A percentile compares a stretch with the other conserved stretches of the same genome.
Evolutionary conservation across 163 green algal genomes (phyloP).

Genomic region (Prototheca cutis): DNA sequence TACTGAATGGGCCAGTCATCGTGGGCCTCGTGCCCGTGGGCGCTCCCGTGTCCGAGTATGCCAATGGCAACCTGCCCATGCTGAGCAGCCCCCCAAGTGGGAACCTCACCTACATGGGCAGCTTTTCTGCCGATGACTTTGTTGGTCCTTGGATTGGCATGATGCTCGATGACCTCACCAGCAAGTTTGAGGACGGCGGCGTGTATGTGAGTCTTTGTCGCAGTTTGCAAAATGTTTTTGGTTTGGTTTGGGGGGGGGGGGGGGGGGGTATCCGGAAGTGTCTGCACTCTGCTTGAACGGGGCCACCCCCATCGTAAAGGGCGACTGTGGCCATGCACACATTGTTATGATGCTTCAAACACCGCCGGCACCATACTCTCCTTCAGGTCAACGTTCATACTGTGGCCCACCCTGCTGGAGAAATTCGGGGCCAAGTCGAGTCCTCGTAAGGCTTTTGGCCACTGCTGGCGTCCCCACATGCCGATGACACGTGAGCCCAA

Average conservation of each 20-base stretch:
- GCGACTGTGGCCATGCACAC: too few relatives aligned
- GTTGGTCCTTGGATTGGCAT: neutral
- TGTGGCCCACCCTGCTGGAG: neutral
- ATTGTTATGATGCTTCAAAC: too few relatives aligned
- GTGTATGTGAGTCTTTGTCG: neutral
- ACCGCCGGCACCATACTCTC: too few relatives aligned
- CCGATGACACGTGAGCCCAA: too few relatives aligned
- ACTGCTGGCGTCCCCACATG: too few relatives aligned
- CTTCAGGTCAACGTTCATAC: neutral
- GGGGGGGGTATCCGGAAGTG: too few relatives aligned
- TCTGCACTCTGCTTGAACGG: too few relatives aligned
- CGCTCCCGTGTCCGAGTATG: neutral
- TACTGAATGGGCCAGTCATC: neutral
- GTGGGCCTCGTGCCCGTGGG: neutral
- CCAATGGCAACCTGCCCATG: neutral
- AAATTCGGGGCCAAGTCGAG: too few relatives aligned
- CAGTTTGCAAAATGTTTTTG: too few relatives aligned
- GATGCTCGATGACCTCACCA: neutral
- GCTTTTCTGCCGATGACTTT: neutral
- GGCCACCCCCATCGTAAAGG: too few relatives aligned
- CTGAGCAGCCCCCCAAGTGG: neutral
- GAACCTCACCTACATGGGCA: neutral
- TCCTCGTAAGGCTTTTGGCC: too few relatives aligned
- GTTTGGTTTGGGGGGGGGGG: too few relatives aligned
- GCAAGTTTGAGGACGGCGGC: neutral